Evolutionary conservation across 2,329 filamentous ascomycete genomes (phyloP), one percentile per base, ranked within the genome.

Genomic region (Waltergamsia citrina): DNA sequence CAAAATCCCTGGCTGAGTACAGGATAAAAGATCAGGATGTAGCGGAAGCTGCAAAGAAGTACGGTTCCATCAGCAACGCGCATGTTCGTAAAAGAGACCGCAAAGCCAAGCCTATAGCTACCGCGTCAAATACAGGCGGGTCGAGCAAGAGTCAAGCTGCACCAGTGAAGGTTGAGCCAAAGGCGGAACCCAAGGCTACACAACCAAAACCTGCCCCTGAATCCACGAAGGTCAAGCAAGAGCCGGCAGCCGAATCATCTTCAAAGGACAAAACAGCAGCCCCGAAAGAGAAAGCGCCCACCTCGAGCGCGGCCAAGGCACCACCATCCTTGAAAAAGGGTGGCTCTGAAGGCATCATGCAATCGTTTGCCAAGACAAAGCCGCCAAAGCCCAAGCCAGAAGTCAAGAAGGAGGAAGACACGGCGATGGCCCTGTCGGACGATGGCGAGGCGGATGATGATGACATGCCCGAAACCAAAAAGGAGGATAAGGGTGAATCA

Each of bases 61-160:
- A 84, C 49, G 85, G 86, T 6, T 74, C 77, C 33, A 88, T 94
- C 39, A 65, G 71, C 33, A 94, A 94, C 47, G 67, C 74, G 4
- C 63, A 81, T 44, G 76, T 82, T n/a, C 63, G 62, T 19, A 63
- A 58, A 32, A 62, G 72, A 38, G 60, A 67, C 32, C 64, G 65
- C 7, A 60, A 57, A 23, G 12, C 30, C 18, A 23, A 34, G 16
- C 35, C 42, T n/a, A 46, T 38, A 26, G 11, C 38, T 18, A 29
- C 41, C 3, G n/a, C 37, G 8, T 31, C 49, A 2, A 36, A 50
- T 12, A 51, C 57, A 15, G 36, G 42, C 7, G 41, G 46, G 4
- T 7, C 47, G 33, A 14, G 43, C 43, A 45, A 47, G 33, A 7
- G 43, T 32, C 6, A 34, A 12, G 25, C 25, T 5, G 17, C 28